Conservation (phyloP, 108 stramenopile species). For the Skeletonema tropicum region DNA sequence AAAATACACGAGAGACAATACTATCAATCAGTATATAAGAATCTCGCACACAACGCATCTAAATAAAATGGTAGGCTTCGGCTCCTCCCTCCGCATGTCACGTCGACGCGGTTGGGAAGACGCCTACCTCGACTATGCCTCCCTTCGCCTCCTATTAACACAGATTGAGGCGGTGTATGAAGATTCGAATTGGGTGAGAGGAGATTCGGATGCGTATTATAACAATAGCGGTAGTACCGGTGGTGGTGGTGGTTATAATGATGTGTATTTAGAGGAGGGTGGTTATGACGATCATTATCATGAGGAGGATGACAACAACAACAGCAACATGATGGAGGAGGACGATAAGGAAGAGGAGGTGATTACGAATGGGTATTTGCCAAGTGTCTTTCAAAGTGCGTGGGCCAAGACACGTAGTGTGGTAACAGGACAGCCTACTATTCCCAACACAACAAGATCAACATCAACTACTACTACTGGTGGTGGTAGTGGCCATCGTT, state of each 20-base stretch:
- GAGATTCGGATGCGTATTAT: neutral
- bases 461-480: too few species aligned
- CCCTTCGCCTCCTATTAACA: conserved; percentile 37
- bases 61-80: conserved; percentile 52
- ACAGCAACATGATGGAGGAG: too few species aligned
- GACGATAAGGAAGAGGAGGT: too few species aligned
- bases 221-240: neutral
- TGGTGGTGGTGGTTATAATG: too few species aligned
- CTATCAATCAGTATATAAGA: too few species aligned
- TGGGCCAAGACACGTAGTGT: neutral
- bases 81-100: conserved; percentile 47
- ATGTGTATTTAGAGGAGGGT: too few species aligned
- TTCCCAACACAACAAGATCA: too few species aligned
- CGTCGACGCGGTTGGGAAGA: conserved; percentile 54
- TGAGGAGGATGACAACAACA: too few species aligned
- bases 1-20: neutral
- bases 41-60: too few species aligned
- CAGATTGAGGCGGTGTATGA: conserved; percentile 78
- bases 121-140: conserved; percentile 54
- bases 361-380: too few species aligned
- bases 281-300: too few species aligned
- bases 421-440: neutral
- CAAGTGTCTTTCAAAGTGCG: neutral
- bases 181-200: conserved; percentile 48
- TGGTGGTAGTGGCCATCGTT: too few species aligned